These are phyloP conservation scores for Galium porrigens DNA, from an alignment of 305 asterid genomes.

Conservation along the genomic window DNA sequence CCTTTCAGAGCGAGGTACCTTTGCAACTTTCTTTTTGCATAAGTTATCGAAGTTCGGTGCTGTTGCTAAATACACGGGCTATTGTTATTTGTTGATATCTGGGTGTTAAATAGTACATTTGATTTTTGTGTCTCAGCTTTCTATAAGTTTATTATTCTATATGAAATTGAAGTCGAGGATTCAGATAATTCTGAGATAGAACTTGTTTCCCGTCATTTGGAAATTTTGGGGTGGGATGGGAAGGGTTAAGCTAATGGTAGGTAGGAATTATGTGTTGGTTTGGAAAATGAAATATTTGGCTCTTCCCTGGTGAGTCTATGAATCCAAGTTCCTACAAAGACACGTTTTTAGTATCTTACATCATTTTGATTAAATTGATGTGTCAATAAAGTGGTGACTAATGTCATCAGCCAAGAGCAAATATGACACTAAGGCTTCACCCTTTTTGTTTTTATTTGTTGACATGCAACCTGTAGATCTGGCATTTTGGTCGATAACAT, in stretches of 20 bases:
- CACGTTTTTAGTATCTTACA: background rate
- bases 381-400: background rate
- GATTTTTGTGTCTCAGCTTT: background rate
- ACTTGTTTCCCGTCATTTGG: background rate
- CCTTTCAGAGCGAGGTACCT: conserved; percentile 65
- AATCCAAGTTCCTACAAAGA: background rate
- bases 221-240: background rate
- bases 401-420: background rate
- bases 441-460: background rate
- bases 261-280: background rate
- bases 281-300: background rate
- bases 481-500: no score
- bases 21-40: background rate
- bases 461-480: background rate
- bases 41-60: background rate
- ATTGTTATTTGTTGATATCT: background rate
- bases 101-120: background rate
- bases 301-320: background rate
- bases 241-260: background rate
- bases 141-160: background rate
- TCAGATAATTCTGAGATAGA: background rate
- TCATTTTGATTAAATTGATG: background rate
- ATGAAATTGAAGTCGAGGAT: background rate
- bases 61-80: background rate
- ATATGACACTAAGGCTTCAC: no score